Evolutionary conservation across 1,139 yeast species (phyloP), one percentile per base, ranked within the genome.

Genomic region (Sugiyamaella japonica): DNA sequence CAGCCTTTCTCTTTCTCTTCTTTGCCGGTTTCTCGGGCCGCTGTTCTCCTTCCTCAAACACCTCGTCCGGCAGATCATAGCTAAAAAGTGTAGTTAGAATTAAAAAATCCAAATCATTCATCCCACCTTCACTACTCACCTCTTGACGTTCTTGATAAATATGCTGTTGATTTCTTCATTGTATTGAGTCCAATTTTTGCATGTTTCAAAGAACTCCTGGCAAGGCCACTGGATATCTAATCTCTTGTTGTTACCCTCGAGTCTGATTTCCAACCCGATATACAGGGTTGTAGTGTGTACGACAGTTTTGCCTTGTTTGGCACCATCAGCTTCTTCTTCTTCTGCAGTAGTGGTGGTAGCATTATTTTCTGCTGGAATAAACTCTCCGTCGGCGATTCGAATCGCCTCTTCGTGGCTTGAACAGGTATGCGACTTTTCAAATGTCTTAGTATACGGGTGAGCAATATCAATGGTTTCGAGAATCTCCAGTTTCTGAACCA

Each of bases 191-290:
- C 93, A 89, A 39, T 82, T 78, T 62, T 89, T 84, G 70, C 97
- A 89, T 15, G 89, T 73, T 52, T 79, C 84, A 71, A 79, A 89
- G 68, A 91, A 93, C 59, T 93, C 99, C 16, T 89, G 80, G 67
- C 98, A 91, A 8, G 98, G 97, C 62, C 85, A 80, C 64, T 89
- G 96, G 52, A 93, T 86, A 67, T 93, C 97, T 59, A 93, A 77
- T 63, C 84, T 85, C 54, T 73, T 71, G 42, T 68, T 62, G n/a
- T 60, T 62, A 20, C 69, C 71, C 58, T 76, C 78, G 54, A 85
- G 71, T 57, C 80, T 77, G 37, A 91, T 77, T 43, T 85, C 84
- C 50, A 93, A 73, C 0, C 98, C 99, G 61, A 93, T 82, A 70
- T 79, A 95, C 59, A 90, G 75, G 47, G 88, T 85, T 12, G 95